A percentile compares a stretch with the other conserved stretches of the same genome.
phyloP scores from a whole-genome alignment of 345 rosid genomes.

The Mercurialis annua region DNA sequence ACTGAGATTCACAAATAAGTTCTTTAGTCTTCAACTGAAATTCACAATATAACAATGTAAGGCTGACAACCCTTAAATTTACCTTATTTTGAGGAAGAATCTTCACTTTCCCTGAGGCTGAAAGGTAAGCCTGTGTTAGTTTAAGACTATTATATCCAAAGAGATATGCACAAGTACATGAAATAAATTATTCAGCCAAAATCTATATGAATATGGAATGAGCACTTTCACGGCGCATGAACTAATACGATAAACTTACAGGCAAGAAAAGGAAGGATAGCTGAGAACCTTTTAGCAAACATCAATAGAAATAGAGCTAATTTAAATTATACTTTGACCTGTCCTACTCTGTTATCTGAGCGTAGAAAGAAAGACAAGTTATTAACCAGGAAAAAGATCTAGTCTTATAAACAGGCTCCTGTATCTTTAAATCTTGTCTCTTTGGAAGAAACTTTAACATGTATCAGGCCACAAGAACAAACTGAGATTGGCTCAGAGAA shows the following conservation, averaged over 20 bases:
- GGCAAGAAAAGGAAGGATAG: neutral
- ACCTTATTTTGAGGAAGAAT: constrained; percentile 50
- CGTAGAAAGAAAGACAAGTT: too few relatives aligned
- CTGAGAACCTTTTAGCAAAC: neutral
- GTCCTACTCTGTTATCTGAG: neutral
- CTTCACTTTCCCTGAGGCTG: constrained; percentile 47
- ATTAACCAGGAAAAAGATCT: neutral
- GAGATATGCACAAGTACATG: neutral
- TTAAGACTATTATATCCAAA: neutral
- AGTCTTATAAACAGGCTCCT: neutral
- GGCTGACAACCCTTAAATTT: constrained; percentile 18
- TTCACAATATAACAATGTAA: constrained; percentile 18
- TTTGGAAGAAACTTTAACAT: neutral
- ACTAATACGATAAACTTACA: neutral
- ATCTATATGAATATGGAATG: constrained; percentile 1
- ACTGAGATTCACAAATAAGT: constrained; percentile 29
- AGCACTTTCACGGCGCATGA: neutral
- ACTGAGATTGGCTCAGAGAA: neutral
- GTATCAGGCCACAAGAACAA: too few relatives aligned
- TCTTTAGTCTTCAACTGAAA: constrained; percentile 43
- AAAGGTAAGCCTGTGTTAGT: constrained; percentile 16
- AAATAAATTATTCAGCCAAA: neutral
- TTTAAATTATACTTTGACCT: neutral
- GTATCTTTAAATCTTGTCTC: neutral
- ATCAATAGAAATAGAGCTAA: neutral